Percentiles rank a stretch among this genome's conserved stretches.
These are phyloP conservation scores for Leccinum solheimii DNA, from an alignment of 1,284 basidiomycete genomes.

Conservation along the genomic window DNA sequence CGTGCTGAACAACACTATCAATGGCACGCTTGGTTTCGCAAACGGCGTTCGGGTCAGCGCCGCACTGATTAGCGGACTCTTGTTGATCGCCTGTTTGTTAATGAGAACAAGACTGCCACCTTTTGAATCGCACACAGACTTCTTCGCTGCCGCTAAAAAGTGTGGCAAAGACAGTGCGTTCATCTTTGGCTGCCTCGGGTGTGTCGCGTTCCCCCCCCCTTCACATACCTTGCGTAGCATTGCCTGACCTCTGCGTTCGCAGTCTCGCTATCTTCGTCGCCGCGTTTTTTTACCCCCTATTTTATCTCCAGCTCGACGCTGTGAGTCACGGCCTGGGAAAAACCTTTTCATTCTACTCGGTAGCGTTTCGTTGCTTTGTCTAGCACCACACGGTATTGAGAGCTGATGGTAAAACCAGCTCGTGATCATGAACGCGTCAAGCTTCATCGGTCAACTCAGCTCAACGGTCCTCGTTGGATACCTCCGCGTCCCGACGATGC, in stretches of 20 bases:
- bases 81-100: conserved; percentile 31
- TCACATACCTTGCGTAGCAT: neutral
- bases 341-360: conserved; percentile 37
- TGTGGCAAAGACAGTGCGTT: conserved; percentile 29
- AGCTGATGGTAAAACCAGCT: conserved; percentile 16
- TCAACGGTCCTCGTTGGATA: conserved; percentile 26
- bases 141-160: conserved; percentile 22
- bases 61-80: conserved; percentile 30
- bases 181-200: conserved; percentile 30
- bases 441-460: conserved; percentile 34
- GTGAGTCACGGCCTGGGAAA: conserved; percentile 22
- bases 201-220: neutral
- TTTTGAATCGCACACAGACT: conserved; percentile 19
- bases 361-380: conserved; percentile 17
- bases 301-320: conserved; percentile 35
- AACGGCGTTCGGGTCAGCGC: conserved; percentile 37
- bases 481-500: conserved; percentile 20
- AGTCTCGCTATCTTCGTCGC: conserved; percentile 24
- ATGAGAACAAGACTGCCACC: conserved; percentile 33
- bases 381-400: neutral
- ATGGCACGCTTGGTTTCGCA: conserved; percentile 31
- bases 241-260: neutral
- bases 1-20: conserved; percentile 44
- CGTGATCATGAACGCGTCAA: conserved; percentile 36
- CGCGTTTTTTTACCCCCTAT: conserved; percentile 35